These are phyloP conservation scores for Petunia hybrid DNA, from an alignment of 305 asterid genomes.

Conservation along the genomic window DNA sequence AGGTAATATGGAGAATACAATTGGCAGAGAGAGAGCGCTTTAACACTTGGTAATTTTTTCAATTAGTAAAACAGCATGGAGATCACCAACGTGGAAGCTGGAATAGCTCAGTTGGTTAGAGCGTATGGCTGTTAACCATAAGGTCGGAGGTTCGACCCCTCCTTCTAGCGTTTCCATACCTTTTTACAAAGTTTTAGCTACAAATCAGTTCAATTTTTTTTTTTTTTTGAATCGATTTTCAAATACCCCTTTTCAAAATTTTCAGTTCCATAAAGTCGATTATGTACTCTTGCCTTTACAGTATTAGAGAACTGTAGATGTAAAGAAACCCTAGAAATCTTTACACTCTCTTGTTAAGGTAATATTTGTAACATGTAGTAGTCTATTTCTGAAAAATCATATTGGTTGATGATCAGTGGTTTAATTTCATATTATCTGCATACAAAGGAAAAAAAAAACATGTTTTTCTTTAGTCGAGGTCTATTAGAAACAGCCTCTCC, in stretches of 20 bases:
- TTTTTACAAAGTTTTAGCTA: background rate
- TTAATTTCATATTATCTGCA: conserved; percentile 4
- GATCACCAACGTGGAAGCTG: background rate
- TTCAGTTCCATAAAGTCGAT: background rate
- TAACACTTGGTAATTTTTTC: background rate
- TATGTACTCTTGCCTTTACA: background rate
- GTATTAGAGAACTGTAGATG: background rate
- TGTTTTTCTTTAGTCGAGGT: too few species aligned
- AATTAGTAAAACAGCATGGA: background rate
- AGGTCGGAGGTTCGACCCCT: conserved; percentile 35
- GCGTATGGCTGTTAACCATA: conserved; percentile 34
- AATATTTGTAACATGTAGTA: background rate
- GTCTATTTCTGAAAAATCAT: background rate
- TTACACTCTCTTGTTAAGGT: background rate
- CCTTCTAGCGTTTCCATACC: background rate
- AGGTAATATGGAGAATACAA: too few species aligned
- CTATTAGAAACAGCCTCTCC: background rate
- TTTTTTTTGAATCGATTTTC: too few species aligned
- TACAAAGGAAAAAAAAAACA: background rate
- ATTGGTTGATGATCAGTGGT: background rate
- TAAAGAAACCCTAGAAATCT: background rate
- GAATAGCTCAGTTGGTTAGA: conserved; percentile 31
- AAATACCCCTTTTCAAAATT: background rate
- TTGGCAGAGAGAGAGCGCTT: background rate
- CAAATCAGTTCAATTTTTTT: background rate